Percentiles rank a stretch among this genome's conserved stretches.
phyloP scores from a whole-genome alignment of 306 rosid species.

The Ziziphus jujuba region DNA sequence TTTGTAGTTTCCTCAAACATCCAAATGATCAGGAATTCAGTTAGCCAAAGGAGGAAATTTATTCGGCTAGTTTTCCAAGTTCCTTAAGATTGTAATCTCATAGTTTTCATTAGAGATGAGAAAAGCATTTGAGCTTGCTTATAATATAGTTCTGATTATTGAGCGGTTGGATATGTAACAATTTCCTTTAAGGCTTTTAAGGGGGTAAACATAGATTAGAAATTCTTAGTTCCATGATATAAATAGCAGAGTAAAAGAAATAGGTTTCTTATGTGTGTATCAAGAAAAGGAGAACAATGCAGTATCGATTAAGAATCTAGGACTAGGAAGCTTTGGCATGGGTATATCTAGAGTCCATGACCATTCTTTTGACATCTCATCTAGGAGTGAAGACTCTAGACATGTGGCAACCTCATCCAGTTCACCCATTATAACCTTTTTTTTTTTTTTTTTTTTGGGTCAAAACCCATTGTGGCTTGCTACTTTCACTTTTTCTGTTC shows the following conservation, averaged over 20 bases:
- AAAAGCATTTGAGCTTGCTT: neutral
- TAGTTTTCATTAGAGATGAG: conserved; percentile 5
- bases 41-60: neutral
- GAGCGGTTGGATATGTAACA: too few species aligned
- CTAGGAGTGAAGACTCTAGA: too few species aligned
- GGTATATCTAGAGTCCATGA: too few species aligned
- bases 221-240: neutral
- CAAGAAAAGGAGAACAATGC: neutral
- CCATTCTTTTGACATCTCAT: too few species aligned
- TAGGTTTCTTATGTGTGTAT: neutral
- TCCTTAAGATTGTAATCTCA: conserved; percentile 15
- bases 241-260: neutral
- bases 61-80: neutral
- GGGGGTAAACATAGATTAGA: neutral
- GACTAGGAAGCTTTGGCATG: too few species aligned
- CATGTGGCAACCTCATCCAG: too few species aligned
- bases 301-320: too few species aligned
- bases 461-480: too few species aligned
- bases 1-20: conserved; percentile 33
- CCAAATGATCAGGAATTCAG: conserved; percentile 16
- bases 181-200: neutral
- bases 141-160: neutral
- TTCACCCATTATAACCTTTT: too few species aligned
- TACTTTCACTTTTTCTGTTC: too few species aligned
- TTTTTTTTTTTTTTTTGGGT: too few species aligned